Base-by-base conservation (phyloP, 352 stramenopile species). In the Pythium sp. region DNA sequence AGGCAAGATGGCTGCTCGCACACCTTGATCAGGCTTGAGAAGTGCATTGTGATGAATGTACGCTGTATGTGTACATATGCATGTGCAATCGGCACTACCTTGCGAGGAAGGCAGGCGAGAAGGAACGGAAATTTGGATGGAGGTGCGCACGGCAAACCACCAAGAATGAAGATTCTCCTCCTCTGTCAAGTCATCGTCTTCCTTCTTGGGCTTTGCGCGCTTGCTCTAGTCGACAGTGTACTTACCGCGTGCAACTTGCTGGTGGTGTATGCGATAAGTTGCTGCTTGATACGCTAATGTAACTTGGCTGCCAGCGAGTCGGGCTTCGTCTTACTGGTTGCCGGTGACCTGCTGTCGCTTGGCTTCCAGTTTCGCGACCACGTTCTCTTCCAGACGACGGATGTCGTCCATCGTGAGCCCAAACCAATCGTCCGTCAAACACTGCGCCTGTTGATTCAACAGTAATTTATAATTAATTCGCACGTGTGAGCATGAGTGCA, bases 351-450 rank as follows among this genome's bases (percentile, higher is more conserved):
- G 67, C 32, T 80, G 67, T 14, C 87, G 85, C 75, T 95, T 92
- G 62, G 80, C 82, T 57, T 89, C 80, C 38, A 93, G 84, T 67
- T 93, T 95, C 47, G 75, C 78, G 58, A 91, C 82, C 32, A 93
- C 80, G 51, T 87, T 83, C 58, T 75, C 74, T 68, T 95, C 87
- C 56, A 95, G 71, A 69, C 75, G 74, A n/a, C 87, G 87, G 75
- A 95, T 95, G 65, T 93, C 87, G 12, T 90, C 84, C 81, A 95
- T 93, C 8, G 84, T 88, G 38, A 95, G 79, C 6, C 87, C 87
- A 62, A 80, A 92, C 86, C 87, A 95, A 49, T 95, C 78, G 72
- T 93, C 84, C 49, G 82, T 93, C 64, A 90, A 70, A 67, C 86
- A 95, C 64, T 93, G 85, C 54, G 87, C 80, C 73, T 93, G 78